Conservation (phyloP, 2,329 filamentous ascomycete genomes). For the Lachnellula suecica region DNA sequence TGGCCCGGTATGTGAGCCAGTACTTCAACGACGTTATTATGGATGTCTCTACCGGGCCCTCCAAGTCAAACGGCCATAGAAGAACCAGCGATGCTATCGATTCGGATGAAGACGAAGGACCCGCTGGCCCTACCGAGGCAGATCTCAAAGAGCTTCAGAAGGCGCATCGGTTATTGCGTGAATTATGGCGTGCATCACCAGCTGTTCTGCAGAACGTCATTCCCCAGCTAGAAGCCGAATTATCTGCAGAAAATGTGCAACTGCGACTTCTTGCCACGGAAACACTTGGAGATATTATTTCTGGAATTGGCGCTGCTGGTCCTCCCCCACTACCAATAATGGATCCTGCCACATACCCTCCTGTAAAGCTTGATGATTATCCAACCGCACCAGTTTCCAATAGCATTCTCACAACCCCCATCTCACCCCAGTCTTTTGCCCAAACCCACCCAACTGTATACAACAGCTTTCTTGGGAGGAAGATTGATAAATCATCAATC, state of each 20-base stretch:
- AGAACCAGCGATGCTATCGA: conserved; percentile 54
- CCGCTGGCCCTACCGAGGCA: conserved; percentile 69
- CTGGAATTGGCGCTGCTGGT: conserved; percentile 88
- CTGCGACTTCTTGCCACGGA: conserved; percentile 87
- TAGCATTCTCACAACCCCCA: conserved; percentile 73
- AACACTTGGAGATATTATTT: conserved; percentile 91
- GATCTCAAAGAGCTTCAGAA: conserved; percentile 87
- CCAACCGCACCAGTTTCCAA: conserved; percentile 49
- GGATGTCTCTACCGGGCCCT: conserved; percentile 63
- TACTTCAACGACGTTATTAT: conserved; percentile 98
- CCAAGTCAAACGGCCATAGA: conserved; percentile 52
- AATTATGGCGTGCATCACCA: conserved; percentile 91
- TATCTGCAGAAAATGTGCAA: conserved; percentile 85
- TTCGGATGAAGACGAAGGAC: conserved; percentile 59
- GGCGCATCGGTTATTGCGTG: conserved; percentile 83
- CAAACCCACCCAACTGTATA: conserved; percentile 79
- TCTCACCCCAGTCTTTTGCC: conserved; percentile 86
- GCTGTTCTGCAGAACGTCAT: conserved; percentile 89
- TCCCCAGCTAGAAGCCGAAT: conserved; percentile 87
- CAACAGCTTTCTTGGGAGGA: conserved; percentile 79
- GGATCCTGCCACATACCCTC: conserved; percentile 85
- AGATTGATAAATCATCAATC: conserved; percentile 79
- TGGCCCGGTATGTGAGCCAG: conserved; percentile 90
- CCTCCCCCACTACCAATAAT: conserved; percentile 70
- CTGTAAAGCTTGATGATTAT: conserved; percentile 63